Base-by-base conservation (phyloP, 495 filamentous ascomycete species). In the Penicillium angulare region DNA sequence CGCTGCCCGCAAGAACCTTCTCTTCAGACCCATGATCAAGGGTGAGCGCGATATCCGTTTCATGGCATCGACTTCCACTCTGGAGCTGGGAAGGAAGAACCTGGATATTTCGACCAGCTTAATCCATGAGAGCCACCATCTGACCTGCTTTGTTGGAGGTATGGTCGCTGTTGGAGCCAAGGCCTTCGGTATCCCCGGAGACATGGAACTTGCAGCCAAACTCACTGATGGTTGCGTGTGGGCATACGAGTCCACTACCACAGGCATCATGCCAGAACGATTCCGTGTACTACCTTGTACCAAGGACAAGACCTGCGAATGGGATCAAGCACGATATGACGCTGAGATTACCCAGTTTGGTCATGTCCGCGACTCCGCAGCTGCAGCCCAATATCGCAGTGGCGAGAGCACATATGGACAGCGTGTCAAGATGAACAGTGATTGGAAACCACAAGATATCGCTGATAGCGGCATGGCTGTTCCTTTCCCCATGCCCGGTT, bases 181-280 rank as follows among this genome's bases (percentile, higher is more conserved):
- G 68, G 76, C 92, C n/a, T 96, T 96, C 53, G 79, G 82, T 8
- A 75, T 84, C n/a, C 76, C 86, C 6, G 78, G 78, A 17, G 92
- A 98, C 65, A 72, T 97, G 36, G 85, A 93, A 33, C 80, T 95
- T 38, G 93, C 87, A 6, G 76, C 78, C 53, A 87, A 87, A 61
- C 80, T 98, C 10, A 88, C 92, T 0, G 91, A 95, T 49, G 95
- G 92, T 17, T 98, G 93, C 63, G 87, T 93, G 2, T 97, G 90
- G 92, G 87, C 90, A 2, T 97, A 97, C 63, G 83, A 89, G 56
- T 77, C 79, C 15, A 90, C 88, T 10, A 75, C 81, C 1, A 87
- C 85, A 0, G 95, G 92, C 3, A 89, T 98, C 55, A 96, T 96
- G 91, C 92, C 93, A 1, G 93, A 98, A 66, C 65, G 66, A 5